A percentile compares a stretch with the other conserved stretches of the same genome.
Evolutionary conservation across 768 basidiomycete species (phyloP).

Genomic region (Floccularia luteovirens): DNA sequence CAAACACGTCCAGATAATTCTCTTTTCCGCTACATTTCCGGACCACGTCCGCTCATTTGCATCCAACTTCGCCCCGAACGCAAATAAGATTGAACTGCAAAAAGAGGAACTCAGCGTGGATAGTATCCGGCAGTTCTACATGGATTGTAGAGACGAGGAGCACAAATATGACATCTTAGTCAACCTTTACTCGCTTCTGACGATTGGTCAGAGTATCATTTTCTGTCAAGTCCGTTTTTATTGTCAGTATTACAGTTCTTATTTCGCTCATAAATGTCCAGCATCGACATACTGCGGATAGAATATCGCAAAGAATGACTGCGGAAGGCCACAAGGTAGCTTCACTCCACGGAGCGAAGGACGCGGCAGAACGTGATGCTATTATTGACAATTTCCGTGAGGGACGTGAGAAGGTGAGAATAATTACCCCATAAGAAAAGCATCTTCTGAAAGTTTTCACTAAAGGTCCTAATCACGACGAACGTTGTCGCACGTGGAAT

Average conservation of each 20-base stretch:
- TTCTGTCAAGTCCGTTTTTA: slow-evolving; percentile 74
- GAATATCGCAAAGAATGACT: slow-evolving; percentile 85
- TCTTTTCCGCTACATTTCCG: slow-evolving; percentile 98
- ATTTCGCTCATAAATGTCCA: slow-evolving; percentile 16
- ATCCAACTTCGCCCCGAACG: slow-evolving; percentile 82
- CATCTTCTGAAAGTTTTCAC: background rate
- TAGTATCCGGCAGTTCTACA: slow-evolving; percentile 94
- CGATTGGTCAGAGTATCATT: slow-evolving; percentile 97
- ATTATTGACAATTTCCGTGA: slow-evolving; percentile 95
- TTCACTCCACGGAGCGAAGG: slow-evolving; percentile 92
- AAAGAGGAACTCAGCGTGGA: slow-evolving; percentile 91
- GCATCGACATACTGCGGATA: slow-evolving; percentile 90
- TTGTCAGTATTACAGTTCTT: background rate
- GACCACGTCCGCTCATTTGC: slow-evolving; percentile 92
- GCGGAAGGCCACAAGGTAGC: slow-evolving; percentile 94
- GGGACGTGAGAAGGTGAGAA: slow-evolving; percentile 87
- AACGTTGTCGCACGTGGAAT: slow-evolving; percentile 98
- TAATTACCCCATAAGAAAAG: background rate
- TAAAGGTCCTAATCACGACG: slow-evolving; percentile 81
- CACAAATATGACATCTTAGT: slow-evolving; percentile 96
- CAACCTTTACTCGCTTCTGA: slow-evolving; percentile 81
- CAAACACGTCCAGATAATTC: slow-evolving; percentile 69
- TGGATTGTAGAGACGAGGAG: slow-evolving; percentile 89
- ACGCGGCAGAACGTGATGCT: slow-evolving; percentile 80
- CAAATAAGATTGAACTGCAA: slow-evolving; percentile 95